Percentiles rank a stretch among this genome's conserved stretches.
These are phyloP conservation scores for Thuja plicata DNA, from an alignment of 83 land plant genomes.

Conservation along the genomic window DNA sequence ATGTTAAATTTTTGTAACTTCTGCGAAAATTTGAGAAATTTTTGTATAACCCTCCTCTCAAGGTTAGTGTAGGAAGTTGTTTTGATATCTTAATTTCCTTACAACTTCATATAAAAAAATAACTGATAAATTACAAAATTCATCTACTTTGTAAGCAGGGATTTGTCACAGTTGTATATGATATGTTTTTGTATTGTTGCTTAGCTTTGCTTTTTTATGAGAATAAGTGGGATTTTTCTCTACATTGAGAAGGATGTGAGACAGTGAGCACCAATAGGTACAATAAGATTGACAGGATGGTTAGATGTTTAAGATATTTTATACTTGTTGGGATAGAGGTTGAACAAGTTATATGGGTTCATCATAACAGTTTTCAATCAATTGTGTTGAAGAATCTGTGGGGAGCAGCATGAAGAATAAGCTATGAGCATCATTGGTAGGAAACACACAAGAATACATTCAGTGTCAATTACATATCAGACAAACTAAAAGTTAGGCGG, in stretches of 20 bases:
- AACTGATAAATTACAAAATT: background rate
- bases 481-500: background rate
- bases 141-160: background rate
- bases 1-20: no score
- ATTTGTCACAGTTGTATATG: background rate
- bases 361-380: background rate
- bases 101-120: background rate
- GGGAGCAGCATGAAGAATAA: background rate
- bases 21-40: no score
- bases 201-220: background rate
- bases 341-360: background rate
- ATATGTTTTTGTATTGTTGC: no score
- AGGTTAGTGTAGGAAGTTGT: no score
- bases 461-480: background rate
- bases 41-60: no score
- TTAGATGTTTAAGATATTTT: background rate
- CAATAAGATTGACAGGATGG: background rate
- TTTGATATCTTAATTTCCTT: no score
- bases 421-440: background rate
- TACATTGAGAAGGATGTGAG: background rate
- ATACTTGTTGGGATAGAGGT: background rate
- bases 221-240: background rate
- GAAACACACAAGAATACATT: background rate
- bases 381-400: background rate
- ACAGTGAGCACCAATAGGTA: background rate